Evolutionary conservation across 2,329 filamentous ascomycete genomes (phyloP), one percentile per base, ranked within the genome.

Genomic region (Dactylellina parvicollis): DNA sequence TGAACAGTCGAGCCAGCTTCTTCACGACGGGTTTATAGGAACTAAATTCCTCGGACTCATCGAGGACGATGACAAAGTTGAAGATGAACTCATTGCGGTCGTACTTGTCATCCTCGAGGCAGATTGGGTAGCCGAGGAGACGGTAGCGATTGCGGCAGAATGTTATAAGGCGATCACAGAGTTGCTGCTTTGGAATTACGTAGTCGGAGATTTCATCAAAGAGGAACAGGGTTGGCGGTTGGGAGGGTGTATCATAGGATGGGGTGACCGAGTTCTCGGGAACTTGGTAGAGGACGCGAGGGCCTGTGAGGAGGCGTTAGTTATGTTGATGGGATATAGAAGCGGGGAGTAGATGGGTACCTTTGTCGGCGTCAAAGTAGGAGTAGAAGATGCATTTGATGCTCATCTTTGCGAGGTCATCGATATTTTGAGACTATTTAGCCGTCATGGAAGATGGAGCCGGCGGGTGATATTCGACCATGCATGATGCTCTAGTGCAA

Each of bases 51-150:
- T 85, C 83, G 32, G 86, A 83, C 65, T 88, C 86, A 55, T 90
- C 86, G 54, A 96, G 84, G 26, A 96, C 90, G 46, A 98, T 84
- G 70, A 92, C 92, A 79, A 98, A 96, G 81, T 98, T 98, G 86
- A 98, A 99, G 79, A 97, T 96, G 84, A 97, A 98, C 81, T 96
- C 92, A 81, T 96, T 96, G 69, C 95, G 89, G 79, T 90, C 88
- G 79, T 98, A 96, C 77, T 90, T 89, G 62, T 88, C 86, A 75
- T 92, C 87, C 56, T 90, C 88, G 79, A 98, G 92, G 79, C 92
- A 94, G 59, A 98, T 90, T 0, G 95, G 95, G 78, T 92, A 92
- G 14, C 93, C 92, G 32, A 99, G 85, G 62, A 99, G 88, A 67
- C 89, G 88, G 81, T 93, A 90, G 47, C 91, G 90, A 80, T 89